Evolutionary conservation across 208 protist species (phyloP).

Genomic region (Acanthamoeba healyi): DNA sequence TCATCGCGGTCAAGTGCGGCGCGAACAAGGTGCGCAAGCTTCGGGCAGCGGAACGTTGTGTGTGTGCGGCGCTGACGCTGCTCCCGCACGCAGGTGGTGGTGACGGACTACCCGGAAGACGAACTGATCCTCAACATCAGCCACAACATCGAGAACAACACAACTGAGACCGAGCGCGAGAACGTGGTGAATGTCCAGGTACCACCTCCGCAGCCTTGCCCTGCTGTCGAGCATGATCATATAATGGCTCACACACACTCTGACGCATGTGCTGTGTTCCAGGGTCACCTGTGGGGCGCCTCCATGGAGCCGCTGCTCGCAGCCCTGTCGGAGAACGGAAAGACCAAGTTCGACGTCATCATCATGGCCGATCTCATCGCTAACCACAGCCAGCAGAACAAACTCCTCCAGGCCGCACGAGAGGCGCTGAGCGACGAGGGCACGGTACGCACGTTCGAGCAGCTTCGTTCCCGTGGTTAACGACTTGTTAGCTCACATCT

Average conservation of each 20-base stretch:
- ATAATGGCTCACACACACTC: no score
- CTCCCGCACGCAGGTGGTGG: slow-evolving; percentile 12
- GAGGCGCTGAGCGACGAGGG: slow-evolving; percentile 75
- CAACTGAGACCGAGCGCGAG: not conserved
- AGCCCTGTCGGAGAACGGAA: not conserved
- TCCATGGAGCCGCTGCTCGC: slow-evolving; percentile 30
- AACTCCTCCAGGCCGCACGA: slow-evolving; percentile 53
- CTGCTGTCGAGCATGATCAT: not conserved
- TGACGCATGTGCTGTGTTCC: not conserved
- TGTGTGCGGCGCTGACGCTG: not conserved
- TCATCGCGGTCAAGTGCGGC: slow-evolving; percentile 71
- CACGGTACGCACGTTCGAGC: not conserved
- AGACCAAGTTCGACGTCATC: slow-evolving; percentile 78
- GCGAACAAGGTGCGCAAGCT: slow-evolving; percentile 69
- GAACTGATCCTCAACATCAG: slow-evolving; percentile 76
- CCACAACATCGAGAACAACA: slow-evolving; percentile 73
- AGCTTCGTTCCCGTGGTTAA: not conserved
- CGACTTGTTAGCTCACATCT: not conserved
- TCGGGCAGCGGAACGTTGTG: not conserved
- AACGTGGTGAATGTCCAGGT: slow-evolving; percentile 8
- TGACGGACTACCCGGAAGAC: slow-evolving; percentile 80
- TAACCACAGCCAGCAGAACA: slow-evolving; percentile 75
- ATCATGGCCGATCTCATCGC: slow-evolving; percentile 81
- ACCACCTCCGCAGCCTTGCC: not conserved
- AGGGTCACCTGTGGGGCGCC: slow-evolving; percentile 58